These are phyloP conservation scores for Alternaria conjuncta DNA, from an alignment of 2,329 filamentous ascomycete species.

Conservation along the genomic window DNA sequence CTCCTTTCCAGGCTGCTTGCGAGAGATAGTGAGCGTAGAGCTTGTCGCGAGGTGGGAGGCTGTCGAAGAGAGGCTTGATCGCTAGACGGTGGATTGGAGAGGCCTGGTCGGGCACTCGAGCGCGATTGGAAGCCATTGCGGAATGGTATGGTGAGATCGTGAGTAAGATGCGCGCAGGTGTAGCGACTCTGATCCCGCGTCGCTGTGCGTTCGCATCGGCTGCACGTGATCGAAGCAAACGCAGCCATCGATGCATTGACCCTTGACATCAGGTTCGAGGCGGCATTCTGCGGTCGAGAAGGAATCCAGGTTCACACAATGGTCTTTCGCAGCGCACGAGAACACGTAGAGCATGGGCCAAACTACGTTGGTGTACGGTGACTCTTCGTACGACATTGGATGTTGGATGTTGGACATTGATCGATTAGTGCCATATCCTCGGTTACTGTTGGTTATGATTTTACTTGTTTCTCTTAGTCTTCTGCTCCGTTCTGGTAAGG, in stretches of 20 bases:
- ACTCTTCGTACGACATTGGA: background rate
- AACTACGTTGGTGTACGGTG: background rate
- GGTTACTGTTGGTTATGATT: background rate
- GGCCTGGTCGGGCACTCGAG: background rate
- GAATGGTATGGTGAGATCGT: background rate
- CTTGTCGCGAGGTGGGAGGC: background rate
- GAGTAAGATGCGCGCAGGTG: background rate
- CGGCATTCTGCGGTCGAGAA: background rate
- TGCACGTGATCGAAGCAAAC: background rate
- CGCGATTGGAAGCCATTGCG: background rate
- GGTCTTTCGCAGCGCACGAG: background rate
- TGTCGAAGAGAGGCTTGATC: background rate
- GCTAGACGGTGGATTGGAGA: background rate
- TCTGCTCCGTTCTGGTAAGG: rapidly evolving
- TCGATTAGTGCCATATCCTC: background rate
- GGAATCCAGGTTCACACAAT: background rate
- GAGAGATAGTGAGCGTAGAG: background rate
- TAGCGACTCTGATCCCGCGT: background rate
- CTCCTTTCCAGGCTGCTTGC: background rate
- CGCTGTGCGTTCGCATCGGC: background rate
- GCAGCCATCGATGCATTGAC: background rate
- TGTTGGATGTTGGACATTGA: background rate
- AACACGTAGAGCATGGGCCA: background rate
- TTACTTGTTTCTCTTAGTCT: background rate
- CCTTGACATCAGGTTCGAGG: background rate